Conservation (phyloP, 2,329 filamentous ascomycete species). For the Colletotrichum neosansevieriae region DNA sequence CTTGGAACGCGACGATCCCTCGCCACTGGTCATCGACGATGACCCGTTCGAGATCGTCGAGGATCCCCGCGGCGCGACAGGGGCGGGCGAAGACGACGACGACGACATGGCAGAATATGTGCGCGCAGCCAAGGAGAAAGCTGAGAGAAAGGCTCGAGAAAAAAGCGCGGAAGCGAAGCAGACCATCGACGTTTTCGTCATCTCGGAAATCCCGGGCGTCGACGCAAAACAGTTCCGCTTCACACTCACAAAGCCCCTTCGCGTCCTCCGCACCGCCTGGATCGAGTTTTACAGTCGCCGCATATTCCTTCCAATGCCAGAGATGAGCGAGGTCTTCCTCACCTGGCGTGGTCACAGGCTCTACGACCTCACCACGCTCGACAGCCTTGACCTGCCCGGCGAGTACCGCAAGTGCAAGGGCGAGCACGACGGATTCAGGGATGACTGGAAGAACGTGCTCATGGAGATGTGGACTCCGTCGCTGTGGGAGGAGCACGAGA, state of each 20-base stretch:
- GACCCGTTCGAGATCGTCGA: constrained; percentile 39
- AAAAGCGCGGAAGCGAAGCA: constrained; percentile 44
- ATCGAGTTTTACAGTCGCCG: constrained; percentile 67
- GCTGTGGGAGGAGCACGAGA: constrained; percentile 63
- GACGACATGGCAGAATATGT: constrained; percentile 62
- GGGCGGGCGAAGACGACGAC: constrained; percentile 43
- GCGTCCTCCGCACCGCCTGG: constrained; percentile 78
- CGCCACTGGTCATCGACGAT: constrained; percentile 45
- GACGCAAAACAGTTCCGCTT: constrained; percentile 70
- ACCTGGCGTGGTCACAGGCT: constrained; percentile 82
- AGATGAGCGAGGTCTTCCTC: constrained; percentile 73
- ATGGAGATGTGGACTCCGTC: constrained; percentile 83
- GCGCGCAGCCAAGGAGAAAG: constrained; percentile 56
- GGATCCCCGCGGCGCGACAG: constrained; percentile 4
- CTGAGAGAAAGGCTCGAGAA: constrained; percentile 55
- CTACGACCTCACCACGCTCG: constrained; percentile 81
- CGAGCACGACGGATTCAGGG: constrained; percentile 55
- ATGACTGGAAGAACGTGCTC: constrained; percentile 71
- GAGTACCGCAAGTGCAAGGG: constrained; percentile 57
- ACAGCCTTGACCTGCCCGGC: constrained; percentile 70
- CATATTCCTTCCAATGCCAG: constrained; percentile 51
- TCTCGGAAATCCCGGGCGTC: constrained; percentile 72
- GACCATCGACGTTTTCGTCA: constrained; percentile 59
- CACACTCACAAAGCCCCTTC: constrained; percentile 75
- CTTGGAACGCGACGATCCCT: constrained; percentile 8